These are phyloP conservation scores for Arabis alpina DNA, from an alignment of 345 rosid genomes.

Conservation along the genomic window DNA sequence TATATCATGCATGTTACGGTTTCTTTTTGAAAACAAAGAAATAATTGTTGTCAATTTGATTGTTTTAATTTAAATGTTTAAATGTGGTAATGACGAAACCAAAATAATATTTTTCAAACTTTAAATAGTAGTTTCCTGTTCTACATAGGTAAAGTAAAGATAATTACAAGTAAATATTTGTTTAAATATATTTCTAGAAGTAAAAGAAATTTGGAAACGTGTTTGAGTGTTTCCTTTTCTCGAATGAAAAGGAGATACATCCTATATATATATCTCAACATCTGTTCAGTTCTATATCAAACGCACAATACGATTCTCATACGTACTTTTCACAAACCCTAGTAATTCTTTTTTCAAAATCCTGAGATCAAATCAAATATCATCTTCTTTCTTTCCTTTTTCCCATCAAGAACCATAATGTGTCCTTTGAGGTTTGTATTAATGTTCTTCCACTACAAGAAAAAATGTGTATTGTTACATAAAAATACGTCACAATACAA, in stretches of 20 bases:
- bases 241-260: too few species aligned
- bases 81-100: conserved; percentile 5
- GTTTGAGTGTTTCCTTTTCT: neutral
- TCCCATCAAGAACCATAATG: conserved; percentile 40
- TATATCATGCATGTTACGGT: neutral
- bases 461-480: too few species aligned
- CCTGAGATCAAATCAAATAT: neutral
- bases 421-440: conserved; percentile 80
- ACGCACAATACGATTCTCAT: neutral
- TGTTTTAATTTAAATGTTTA: conserved; percentile 1
- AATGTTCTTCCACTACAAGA: conserved; percentile 84
- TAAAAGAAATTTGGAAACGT: too few species aligned
- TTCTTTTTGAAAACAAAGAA: neutral
- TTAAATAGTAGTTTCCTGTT: too few species aligned
- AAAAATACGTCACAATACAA: too few species aligned
- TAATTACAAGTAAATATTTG: too few species aligned
- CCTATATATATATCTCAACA: too few species aligned
- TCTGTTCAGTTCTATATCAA: neutral
- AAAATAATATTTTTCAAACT: neutral
- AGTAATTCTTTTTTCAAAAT: neutral
- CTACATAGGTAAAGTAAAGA: too few species aligned
- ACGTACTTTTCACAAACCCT: neutral
- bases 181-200: too few species aligned
- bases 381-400: too few species aligned
- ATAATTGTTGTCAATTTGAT: conserved; percentile 4